These are phyloP conservation scores for Persicaria maculosa DNA, from an alignment of 148 eudicot genomes.

Conservation along the genomic window DNA sequence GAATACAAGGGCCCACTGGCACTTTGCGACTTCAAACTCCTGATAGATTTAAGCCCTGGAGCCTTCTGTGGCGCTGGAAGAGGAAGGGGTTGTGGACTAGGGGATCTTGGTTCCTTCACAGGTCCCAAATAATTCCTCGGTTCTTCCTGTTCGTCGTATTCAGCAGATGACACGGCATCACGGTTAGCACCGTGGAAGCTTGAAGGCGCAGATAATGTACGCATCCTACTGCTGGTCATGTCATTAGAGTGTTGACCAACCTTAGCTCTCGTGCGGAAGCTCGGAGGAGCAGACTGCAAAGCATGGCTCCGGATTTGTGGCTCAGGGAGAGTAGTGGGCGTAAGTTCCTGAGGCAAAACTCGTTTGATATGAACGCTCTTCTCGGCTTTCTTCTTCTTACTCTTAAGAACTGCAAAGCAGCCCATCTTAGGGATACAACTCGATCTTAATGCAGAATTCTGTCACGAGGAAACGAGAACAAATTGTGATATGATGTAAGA, in stretches of 20 bases:
- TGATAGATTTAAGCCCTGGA: slow-evolving; percentile 33
- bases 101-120: slow-evolving; percentile 46
- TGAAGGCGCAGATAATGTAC: slow-evolving; percentile 81
- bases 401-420: slow-evolving; percentile 67
- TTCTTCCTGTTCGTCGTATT: slow-evolving; percentile 64
- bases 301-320: slow-evolving; percentile 43
- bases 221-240: slow-evolving; percentile 29
- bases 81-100: slow-evolving; percentile 88
- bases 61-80: slow-evolving; percentile 70
- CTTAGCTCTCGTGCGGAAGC: slow-evolving; percentile 58
- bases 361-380: slow-evolving; percentile 40
- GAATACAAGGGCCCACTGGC: slow-evolving; percentile 59
- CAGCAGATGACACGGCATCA: slow-evolving; percentile 46
- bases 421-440: slow-evolving; percentile 51
- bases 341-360: slow-evolving; percentile 56
- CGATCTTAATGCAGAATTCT: slow-evolving; percentile 21
- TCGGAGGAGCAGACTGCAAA: slow-evolving; percentile 85
- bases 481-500: not conserved
- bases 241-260: slow-evolving; percentile 33
- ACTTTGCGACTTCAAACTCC: slow-evolving; percentile 58
- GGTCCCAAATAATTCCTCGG: slow-evolving; percentile 27
- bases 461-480: slow-evolving; percentile 10
- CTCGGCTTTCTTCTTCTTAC: slow-evolving; percentile 75
- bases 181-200: slow-evolving; percentile 61
- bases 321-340: slow-evolving; percentile 69